These are phyloP conservation scores for Claviceps monticola DNA, from an alignment of 2,329 filamentous ascomycete genomes.

Conservation along the genomic window DNA sequence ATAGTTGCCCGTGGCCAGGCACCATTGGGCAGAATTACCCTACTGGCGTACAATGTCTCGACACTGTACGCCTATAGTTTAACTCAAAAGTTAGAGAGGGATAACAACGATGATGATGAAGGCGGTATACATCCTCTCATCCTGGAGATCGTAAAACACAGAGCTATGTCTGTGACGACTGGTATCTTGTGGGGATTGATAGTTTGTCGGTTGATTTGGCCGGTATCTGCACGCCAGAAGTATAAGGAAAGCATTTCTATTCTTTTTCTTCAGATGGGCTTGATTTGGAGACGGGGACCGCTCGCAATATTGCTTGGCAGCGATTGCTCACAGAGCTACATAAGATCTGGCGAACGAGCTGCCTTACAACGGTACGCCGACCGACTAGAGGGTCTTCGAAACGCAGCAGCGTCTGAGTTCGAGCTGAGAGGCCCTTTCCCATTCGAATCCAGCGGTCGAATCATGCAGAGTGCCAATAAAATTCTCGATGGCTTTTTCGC, in stretches of 20 bases:
- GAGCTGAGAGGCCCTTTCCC: constrained; percentile 75
- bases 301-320: constrained; percentile 56
- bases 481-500: constrained; percentile 84
- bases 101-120: constrained; percentile 66
- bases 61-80: constrained; percentile 83
- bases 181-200: constrained; percentile 82
- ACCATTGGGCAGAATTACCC: constrained; percentile 76
- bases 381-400: constrained; percentile 56
- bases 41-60: constrained; percentile 86
- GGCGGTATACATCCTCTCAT: constrained; percentile 70
- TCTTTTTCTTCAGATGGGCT: constrained; percentile 76
- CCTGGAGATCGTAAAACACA: constrained; percentile 68
- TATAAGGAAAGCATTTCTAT: constrained; percentile 74
- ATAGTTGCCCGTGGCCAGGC: constrained; percentile 68
- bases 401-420: constrained; percentile 61
- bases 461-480: constrained; percentile 61
- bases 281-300: constrained; percentile 86
- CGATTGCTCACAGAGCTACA: constrained; percentile 48
- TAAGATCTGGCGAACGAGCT: constrained; percentile 70
- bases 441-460: constrained; percentile 49
- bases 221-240: constrained; percentile 71
- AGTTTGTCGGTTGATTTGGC: constrained; percentile 75
- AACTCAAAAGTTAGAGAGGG: constrained; percentile 57
- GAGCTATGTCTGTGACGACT: constrained; percentile 65
- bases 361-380: constrained; percentile 63